Evolutionary conservation across 2,329 filamentous ascomycete species (phyloP), one percentile per base, ranked within the genome.

Genomic region (Diaporthe capsici): DNA sequence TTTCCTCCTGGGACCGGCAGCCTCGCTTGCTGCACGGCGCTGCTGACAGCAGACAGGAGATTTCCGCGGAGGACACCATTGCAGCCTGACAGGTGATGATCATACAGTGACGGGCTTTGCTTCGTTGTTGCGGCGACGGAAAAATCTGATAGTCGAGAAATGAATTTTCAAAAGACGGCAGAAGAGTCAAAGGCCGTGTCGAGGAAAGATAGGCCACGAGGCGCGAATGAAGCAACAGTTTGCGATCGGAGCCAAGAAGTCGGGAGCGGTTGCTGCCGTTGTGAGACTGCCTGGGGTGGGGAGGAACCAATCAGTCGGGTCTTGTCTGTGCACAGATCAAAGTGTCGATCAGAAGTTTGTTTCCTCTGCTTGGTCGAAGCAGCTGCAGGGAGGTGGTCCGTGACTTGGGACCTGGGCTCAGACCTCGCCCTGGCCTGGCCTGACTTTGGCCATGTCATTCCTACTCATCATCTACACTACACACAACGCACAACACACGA

Each of bases 181-280:
- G 28, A 37, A 25, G 22, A 31, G 37, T 68, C 39, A 53, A 49
- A 57, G 15, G 49, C 31, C 49, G 60, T 34, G 34, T 28, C 31
- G 25, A 49, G 10, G n/a, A 65, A 37, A 47, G 72, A 73, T 31
- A n/a, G 55, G 65, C 49, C 61, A 70, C 15, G 17, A 22, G 17
- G 15, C 1, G 15, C 22, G 42, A 37, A 49, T 49, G 22, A 28
- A 74, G 75, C 75, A 76, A 75, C 53, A 76, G 51, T 72, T 76
- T 76, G 75, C 75, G 75, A 76, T 76, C 73, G 65, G 49, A 51
- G 28, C 47, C 42, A 67, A 49, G 47, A 44, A 15, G 13, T 20
- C 65, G 65, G 49, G 71, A 47, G n/a, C 65, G 75, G 72, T 39
- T 57, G 72, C 34, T 67, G 42, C 51, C 51, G 72, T 22, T 42